Evolutionary conservation across 768 basidiomycete genomes (phyloP), one percentile per base, ranked within the genome.

Genomic region (Trametes villosa): DNA sequence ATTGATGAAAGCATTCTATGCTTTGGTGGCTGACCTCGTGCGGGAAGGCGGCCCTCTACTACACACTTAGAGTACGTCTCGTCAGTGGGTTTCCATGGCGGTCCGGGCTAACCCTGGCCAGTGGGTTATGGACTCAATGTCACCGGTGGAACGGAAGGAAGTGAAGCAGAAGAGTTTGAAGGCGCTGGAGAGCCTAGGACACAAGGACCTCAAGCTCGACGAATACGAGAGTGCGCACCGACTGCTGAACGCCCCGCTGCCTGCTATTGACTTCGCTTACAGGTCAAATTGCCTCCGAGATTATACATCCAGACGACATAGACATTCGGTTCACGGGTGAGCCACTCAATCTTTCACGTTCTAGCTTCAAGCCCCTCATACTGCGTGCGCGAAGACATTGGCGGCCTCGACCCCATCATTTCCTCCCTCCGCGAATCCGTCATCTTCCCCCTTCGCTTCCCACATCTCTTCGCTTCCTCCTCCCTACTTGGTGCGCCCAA

Each of bases 301-400:
- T 98, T 22, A 92, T 98, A 62, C 90, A 92, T 66, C 92, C 94
- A 3, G 92, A 95, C 71, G 92, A 96, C 68, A 96, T 96, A 55
- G 76, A 81, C 48, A 83, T 91, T 48, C 78, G 78, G 22, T 96
- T 96, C 72, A 74, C 81, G 24, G 94, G 93, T 91, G 56, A 9
- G 83, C 65, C 26, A 20, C 5, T 31, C 7, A 6, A 13, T 5
- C n/a, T 8, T n/a, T 44, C 4, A 46, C 41, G 9, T 33, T n/a
- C n/a, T n/a, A n/a, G n/a, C 26, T n/a, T 13, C 1, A 4, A 34
- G 9, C 45, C 29, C 12, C 2, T 7, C 38, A 38, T 47, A 34
- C 17, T 56, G 8, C 30, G 26, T 62, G 36, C 63, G 58, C 63
- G 58, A 72, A 82, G 94, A 96, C 68, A 91, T 99, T 53, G 97